Evolutionary conservation across 1,284 basidiomycete genomes (phyloP), one percentile per base, ranked within the genome.

Genomic region (Cystobasidium slooffiae): DNA sequence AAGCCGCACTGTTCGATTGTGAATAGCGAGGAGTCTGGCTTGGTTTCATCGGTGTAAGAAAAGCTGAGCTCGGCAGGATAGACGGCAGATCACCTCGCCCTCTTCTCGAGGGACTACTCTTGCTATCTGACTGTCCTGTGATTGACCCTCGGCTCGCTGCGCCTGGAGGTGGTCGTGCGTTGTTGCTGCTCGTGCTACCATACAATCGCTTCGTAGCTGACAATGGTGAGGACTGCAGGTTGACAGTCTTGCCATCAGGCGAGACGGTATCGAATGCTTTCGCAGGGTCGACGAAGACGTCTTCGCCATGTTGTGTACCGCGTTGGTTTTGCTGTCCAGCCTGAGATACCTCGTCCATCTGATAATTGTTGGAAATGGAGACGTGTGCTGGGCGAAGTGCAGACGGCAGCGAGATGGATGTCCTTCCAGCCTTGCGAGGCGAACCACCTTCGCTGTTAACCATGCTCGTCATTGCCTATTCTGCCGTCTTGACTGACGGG

Each of bases 11-110:
- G 49, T 52, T 52, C 22, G 49, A 1, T n/a, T 66, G 64, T 39
- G 43, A 66, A 22, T 66, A 47, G 41, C 64, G 64, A 46, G 64
- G 47, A 20, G 64, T 52, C 7, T 66, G 37, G 64, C 64, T 66
- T 24, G 70, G 52, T 59, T 73, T 73, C 10, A 62, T 46, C 14
- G 70, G 70, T 39, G 62, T 65, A 22, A 73, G 55, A 37, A 73
- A 73, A 44, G 56, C 70, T 8, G 70, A 65, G 46, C 47, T 47
- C 7, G 70, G 70, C 14, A 73, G 46, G 24, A 73, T 73, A 22
- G 62, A 65, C 1, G 70, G 62, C 20, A 56, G 49, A 52, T 16
- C 64, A 49, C 10, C 22, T 5, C 43, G 6, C 22, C 58, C 58
- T 46, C 46, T 20, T 24, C 61, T 63, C 20, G 43, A 63, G 1